Evolutionary conservation across 2,329 filamentous ascomycete genomes (phyloP).

Genomic region (Penicillium sp.): DNA sequence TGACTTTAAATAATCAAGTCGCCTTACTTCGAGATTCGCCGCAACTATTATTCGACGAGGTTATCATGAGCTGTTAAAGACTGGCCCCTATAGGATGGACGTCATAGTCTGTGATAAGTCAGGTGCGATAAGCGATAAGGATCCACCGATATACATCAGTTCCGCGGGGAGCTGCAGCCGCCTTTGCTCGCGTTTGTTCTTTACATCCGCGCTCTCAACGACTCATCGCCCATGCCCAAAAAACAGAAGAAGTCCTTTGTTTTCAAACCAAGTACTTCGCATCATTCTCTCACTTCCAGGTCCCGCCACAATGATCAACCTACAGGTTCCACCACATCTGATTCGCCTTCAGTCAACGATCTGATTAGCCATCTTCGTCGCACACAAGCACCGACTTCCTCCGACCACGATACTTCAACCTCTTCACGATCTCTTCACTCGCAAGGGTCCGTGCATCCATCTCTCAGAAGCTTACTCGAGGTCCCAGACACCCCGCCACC

Average conservation of each 20-base stretch:
- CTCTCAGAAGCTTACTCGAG: slow-evolving; percentile 49
- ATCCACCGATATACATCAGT: not conserved
- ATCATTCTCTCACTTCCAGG: slow-evolving; percentile 44
- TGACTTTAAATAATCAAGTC: not conserved
- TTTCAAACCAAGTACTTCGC: slow-evolving; percentile 48
- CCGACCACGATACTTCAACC: slow-evolving; percentile 23
- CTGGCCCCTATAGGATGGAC: too few relatives aligned
- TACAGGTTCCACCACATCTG: slow-evolving; percentile 24
- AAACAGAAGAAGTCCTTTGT: slow-evolving; percentile 47
- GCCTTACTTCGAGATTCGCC: not conserved
- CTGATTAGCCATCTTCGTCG: slow-evolving; percentile 52
- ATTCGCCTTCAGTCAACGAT: slow-evolving; percentile 50
- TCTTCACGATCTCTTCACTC: slow-evolving; percentile 27
- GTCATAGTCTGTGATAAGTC: not conserved
- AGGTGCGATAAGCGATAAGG: slow-evolving; percentile 12
- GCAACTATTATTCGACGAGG: not conserved
- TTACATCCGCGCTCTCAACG: not conserved
- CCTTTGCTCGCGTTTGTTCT: not conserved
- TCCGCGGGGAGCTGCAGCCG: slow-evolving; percentile 7
- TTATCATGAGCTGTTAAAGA: too few relatives aligned
- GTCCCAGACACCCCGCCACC: slow-evolving; percentile 50
- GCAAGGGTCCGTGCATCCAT: slow-evolving; percentile 49
- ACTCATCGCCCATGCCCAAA: slow-evolving; percentile 48
- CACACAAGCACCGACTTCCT: slow-evolving; percentile 39
- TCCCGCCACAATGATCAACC: slow-evolving; percentile 35